phyloP scores from a whole-genome alignment of 257 asterid species.

The Scutellaria barbata region DNA sequence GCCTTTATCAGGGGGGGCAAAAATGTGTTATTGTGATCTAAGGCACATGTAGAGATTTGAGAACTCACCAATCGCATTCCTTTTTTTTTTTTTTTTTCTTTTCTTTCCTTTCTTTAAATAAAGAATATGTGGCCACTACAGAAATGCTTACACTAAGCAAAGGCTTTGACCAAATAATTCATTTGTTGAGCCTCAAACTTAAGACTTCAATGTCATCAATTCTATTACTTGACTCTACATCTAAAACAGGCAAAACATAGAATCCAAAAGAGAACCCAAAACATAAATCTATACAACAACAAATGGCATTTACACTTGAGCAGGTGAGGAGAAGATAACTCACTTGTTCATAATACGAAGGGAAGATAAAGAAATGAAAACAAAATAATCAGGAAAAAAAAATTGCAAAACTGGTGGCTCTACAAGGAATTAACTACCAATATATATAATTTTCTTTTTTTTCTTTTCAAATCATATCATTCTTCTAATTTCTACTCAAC shows the following conservation, averaged over 20 bases:
- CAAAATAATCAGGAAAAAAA: background rate
- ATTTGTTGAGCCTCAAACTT: too few species aligned
- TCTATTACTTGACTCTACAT: too few species aligned
- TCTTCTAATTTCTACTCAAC: slow-evolving; percentile 58
- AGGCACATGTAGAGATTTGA: background rate
- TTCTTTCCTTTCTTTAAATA: background rate
- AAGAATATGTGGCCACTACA: too few species aligned
- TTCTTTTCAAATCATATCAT: background rate
- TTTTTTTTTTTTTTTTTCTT: background rate
- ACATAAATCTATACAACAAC: slow-evolving; percentile 35
- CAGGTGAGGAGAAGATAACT: slow-evolving; percentile 4
- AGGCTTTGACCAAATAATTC: too few species aligned
- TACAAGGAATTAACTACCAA: slow-evolving; percentile 6
- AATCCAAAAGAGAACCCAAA: background rate
- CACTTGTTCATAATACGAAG: slow-evolving; percentile 25
- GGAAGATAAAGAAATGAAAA: background rate
- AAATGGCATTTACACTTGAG: slow-evolving; percentile 42
- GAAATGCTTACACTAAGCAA: too few species aligned
- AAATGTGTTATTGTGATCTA: too few species aligned
- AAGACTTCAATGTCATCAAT: too few species aligned
- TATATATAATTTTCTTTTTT: background rate
- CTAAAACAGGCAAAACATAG: background rate
- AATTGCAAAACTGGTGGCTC: slow-evolving; percentile 30
- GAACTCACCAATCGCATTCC: background rate
- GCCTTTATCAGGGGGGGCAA: too few species aligned